Percentiles rank a stretch among this genome's conserved stretches.
Conservation (phyloP, 2,329 filamentous ascomycete species). For the Emergomyces pasteurianus region DNA sequence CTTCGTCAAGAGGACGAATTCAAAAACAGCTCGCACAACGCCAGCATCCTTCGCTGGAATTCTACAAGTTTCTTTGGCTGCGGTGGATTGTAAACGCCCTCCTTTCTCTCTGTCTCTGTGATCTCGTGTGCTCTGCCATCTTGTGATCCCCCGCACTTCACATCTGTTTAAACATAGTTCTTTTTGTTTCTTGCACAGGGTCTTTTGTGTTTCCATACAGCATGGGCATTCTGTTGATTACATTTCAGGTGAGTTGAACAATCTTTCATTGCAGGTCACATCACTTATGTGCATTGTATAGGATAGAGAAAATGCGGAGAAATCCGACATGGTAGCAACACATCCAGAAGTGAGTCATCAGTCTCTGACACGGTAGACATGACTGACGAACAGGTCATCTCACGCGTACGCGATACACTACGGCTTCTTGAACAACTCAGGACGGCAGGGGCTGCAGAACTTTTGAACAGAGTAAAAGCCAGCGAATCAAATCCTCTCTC, state of each 20-base stretch:
- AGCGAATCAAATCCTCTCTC: too few species aligned
- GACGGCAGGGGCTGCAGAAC: conserved; percentile 4
- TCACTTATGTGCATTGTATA: too few species aligned
- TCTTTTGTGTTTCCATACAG: conserved; percentile 4
- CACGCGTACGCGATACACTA: conserved; percentile 1
- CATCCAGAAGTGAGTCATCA: too few species aligned
- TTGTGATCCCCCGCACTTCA: neutral
- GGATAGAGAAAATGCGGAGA: too few species aligned
- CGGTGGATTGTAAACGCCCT: neutral
- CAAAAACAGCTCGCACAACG: neutral
- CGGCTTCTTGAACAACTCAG: conserved; percentile 3
- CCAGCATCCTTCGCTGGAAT: conserved; percentile 1
- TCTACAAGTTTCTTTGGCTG: conserved; percentile 1
- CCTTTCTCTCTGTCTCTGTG: neutral
- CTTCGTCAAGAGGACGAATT: neutral
- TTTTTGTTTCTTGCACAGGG: neutral
- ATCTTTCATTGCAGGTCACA: neutral
- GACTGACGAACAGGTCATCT: conserved; percentile 2
- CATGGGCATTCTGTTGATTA: conserved; percentile 2
- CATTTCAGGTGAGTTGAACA: conserved; percentile 1
- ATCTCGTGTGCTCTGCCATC: neutral
- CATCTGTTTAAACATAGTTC: neutral
- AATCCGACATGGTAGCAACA: too few species aligned
- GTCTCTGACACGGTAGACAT: too few species aligned
- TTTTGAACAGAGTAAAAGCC: conserved; percentile 2